Base-by-base conservation (phyloP, 495 filamentous ascomycete genomes). In the Extremus antarcticus region DNA sequence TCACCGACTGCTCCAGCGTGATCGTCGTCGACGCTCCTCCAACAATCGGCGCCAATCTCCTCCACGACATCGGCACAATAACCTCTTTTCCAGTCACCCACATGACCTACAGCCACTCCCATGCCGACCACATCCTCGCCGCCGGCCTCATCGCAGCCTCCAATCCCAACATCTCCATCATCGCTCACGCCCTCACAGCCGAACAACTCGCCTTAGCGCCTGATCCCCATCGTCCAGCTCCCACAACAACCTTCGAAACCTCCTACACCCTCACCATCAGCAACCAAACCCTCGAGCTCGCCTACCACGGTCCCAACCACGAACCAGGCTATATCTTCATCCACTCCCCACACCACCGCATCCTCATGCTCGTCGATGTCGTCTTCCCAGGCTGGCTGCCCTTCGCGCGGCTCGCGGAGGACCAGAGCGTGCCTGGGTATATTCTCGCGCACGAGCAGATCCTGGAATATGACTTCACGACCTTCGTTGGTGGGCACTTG, bases 341-440 rank as follows among this genome's bases (percentile, higher is more conserved):
- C 52, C 70, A 70, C 55, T 58, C 68, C 1, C 62, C 68, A 20
- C 40, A 49, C n/a, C 62, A 65, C 50, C 72, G 71, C 53, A 58
- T 70, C 4, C 54, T 74, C n/a, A 69, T 70, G 58, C 55, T 72
- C 38, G 65, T 74, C 41, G 70, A 74, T 47, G 51, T 72, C 7
- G 63, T 71, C 29, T 71, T 68, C 51, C 68, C 72, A 1, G 70
- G 71, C 22, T 73, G 69, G 69, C 63, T 58, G n/a, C 72, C 72
- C 0, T 74, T 71, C 50, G 54, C 61, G 11, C 49, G 63, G 19
- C 65, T 74, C 0, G 70, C 54, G 11, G 60, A 67, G 32, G 56
- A 67, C 2, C 41, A 66, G 21, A 58, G 66, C 59, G 57, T 74
- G 23, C 70, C 71, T 1, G 69, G 69, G 22, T 74, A 50, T 50